Evolutionary conservation across 495 filamentous ascomycete species (phyloP), one percentile per base, ranked within the genome.

Genomic region (Xylaria flabelliformis): DNA sequence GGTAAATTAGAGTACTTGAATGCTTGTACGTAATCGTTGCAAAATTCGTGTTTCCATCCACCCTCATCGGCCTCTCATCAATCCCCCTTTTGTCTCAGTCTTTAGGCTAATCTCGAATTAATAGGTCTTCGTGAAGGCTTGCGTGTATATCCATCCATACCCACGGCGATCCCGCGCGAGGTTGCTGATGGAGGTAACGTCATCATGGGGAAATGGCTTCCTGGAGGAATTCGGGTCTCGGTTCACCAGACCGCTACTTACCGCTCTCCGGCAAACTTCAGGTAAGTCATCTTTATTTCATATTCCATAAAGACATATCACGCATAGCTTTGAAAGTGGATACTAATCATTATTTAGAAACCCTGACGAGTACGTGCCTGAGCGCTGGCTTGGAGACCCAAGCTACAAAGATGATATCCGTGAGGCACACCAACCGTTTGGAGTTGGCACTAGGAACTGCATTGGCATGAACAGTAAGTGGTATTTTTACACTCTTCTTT

Each of bases 131-230:
- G 88, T 50, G 90, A 91, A 75, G 82, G 81, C 2, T 73, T 91
- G 67, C 84, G 90, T 1, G 82, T 90, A 71, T 88, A 89, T 71
- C 87, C 89, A 6, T 87, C 89, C 1, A 79, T 86, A 4, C 82
- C 89, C 0, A 80, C 69, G 32, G 83, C 81, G 0, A 72, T 86
- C 6, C 84, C 84, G 4, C 82, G 89, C 0, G 75, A 83, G 2
- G 80, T 81, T 3, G 83, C 87, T 1, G 72, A 75, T 13, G 80
- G 79, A 0, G 88, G 89, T 8, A 81, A 78, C 1, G 79, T 64
- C 0, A 81, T 91, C 15, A 65, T 77, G 46, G 88, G 83, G 0
- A 61, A 83, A 21, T 86, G 83, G 29, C 80, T 84, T 7, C 81
- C 82, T 32, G 82, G 76, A 26, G 76, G 76, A 82, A 83, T 55